A percentile compares a stretch with the other conserved stretches of the same genome.
These are phyloP conservation scores for Suhomyces terraborum DNA, from an alignment of 1,139 yeast species.

Conservation along the genomic window DNA sequence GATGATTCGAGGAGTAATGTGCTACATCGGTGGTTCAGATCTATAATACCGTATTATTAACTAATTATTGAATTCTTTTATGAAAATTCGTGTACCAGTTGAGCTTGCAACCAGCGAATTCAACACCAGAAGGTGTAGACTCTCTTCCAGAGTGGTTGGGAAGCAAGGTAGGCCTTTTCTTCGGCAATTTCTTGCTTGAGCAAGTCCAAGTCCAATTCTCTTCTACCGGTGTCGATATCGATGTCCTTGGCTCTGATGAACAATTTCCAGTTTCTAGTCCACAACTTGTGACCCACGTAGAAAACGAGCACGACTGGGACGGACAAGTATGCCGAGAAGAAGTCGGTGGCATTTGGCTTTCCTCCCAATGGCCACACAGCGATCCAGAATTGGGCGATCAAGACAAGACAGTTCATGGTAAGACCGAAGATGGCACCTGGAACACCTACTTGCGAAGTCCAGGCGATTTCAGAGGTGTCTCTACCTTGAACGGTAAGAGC, in stretches of 20 bases:
- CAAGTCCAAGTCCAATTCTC: slow-evolving; percentile 63
- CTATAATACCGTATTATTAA: neutral
- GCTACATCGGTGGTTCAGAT: neutral
- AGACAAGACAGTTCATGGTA: slow-evolving; percentile 48
- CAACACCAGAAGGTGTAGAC: slow-evolving; percentile 59
- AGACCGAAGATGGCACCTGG: slow-evolving; percentile 55
- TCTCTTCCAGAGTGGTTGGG: slow-evolving; percentile 56
- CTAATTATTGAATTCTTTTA: slow-evolving; percentile 1
- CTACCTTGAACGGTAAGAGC: slow-evolving; percentile 35
- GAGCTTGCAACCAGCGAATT: slow-evolving; percentile 7
- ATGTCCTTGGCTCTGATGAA: slow-evolving; percentile 52
- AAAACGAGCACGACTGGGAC: slow-evolving; percentile 37
- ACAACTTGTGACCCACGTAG: slow-evolving; percentile 44
- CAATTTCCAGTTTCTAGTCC: slow-evolving; percentile 39
- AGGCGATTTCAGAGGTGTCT: slow-evolving; percentile 53
- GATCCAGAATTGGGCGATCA: slow-evolving; percentile 54
- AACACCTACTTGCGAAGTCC: slow-evolving; percentile 56
- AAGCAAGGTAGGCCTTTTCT: slow-evolving; percentile 53
- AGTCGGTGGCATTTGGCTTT: slow-evolving; percentile 36
- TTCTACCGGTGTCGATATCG: slow-evolving; percentile 72
- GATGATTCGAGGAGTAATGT: no score
- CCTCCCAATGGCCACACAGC: slow-evolving; percentile 45
- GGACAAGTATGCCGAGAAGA: slow-evolving; percentile 43
- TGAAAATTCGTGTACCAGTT: neutral
- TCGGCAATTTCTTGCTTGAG: slow-evolving; percentile 66